Evolutionary conservation across 768 basidiomycete genomes (phyloP).

Genomic region (Lentinula guzmanii): DNA sequence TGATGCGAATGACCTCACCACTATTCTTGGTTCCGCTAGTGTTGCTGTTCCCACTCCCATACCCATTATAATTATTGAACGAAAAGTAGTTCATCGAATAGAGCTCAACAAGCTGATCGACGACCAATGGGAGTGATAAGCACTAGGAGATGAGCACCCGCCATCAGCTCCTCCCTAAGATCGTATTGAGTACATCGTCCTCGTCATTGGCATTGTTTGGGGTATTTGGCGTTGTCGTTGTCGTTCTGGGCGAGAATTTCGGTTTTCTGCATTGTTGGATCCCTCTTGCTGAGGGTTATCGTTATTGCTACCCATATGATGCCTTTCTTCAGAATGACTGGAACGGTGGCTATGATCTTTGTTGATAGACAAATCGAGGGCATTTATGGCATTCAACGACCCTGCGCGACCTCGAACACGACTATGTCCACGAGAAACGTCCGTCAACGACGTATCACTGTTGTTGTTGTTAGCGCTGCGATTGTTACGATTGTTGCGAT

Average conservation of each 20-base stretch:
- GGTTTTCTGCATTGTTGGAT: constrained; percentile 9
- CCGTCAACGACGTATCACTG: not conserved
- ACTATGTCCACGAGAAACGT: not conserved
- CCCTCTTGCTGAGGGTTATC: constrained; percentile 16
- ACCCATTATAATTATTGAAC: constrained; percentile 29
- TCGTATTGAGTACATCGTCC: not conserved
- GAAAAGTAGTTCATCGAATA: constrained; percentile 35
- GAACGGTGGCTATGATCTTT: not conserved
- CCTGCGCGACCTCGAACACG: not conserved
- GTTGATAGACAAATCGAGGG: not conserved
- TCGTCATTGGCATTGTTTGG: not conserved
- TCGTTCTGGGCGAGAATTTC: constrained; percentile 1
- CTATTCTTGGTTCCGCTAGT: no score
- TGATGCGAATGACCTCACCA: not conserved
- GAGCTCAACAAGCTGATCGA: constrained; percentile 32
- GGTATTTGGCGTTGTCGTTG: not conserved
- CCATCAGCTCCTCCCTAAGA: constrained; percentile 35
- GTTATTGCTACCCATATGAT: not conserved
- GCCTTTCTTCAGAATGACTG: not conserved
- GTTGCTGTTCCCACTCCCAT: not conserved
- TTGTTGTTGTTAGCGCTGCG: not conserved
- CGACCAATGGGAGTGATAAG: constrained; percentile 52
- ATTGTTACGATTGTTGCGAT: not conserved
- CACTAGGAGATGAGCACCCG: constrained; percentile 46
- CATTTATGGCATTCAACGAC: not conserved